Evolutionary conservation across 176 grass and related monocot genomes (phyloP).

Genomic region (Elymus sibiricus): DNA sequence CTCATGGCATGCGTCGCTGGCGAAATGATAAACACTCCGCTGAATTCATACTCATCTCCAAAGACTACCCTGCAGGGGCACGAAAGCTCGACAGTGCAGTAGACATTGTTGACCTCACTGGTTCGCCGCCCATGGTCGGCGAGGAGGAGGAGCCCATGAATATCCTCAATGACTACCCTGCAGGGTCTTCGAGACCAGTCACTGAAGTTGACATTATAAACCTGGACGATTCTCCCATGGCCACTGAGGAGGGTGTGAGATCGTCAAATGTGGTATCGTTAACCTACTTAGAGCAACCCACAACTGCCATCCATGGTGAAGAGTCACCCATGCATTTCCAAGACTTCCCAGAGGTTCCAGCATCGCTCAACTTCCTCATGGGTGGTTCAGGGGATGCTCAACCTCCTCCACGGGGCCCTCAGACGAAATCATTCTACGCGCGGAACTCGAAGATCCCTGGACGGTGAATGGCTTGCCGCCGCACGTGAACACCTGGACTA

Average conservation of each 20-base stretch:
- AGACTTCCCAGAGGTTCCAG: background rate
- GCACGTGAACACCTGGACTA: too few species aligned
- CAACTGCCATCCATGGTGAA: background rate
- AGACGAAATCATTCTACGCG: background rate
- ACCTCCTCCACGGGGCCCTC: background rate
- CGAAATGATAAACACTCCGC: background rate
- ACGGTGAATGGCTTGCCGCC: background rate
- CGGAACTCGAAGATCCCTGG: background rate
- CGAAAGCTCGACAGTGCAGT: background rate
- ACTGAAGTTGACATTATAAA: background rate
- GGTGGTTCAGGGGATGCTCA: background rate
- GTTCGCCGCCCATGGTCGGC: background rate
- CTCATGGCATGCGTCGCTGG: background rate
- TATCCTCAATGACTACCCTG: background rate
- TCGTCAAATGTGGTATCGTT: background rate
- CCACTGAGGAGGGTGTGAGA: background rate
- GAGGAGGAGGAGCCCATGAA: background rate
- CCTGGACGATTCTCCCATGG: background rate
- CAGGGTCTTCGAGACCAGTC: too few species aligned
- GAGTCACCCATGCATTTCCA: background rate
- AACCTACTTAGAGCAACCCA: background rate
- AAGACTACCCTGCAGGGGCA: background rate
- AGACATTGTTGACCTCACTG: background rate
- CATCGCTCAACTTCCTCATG: background rate
- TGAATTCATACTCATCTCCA: background rate